Conservation (phyloP, 2,329 filamentous ascomycete genomes). For the Fusarium equiseti region DNA sequence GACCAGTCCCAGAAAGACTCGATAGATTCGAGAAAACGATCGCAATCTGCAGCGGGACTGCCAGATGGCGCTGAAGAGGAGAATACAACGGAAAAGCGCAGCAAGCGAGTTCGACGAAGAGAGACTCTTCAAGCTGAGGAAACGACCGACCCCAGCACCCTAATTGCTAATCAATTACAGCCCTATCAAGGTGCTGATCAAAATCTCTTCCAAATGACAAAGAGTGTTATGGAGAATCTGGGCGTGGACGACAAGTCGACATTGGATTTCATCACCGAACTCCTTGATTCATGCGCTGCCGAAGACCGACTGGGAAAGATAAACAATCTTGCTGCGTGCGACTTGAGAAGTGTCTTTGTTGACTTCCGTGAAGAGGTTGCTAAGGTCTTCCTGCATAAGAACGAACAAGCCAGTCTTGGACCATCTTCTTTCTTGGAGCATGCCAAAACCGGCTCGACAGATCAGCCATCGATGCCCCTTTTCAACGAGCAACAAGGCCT, state of each 20-base stretch:
- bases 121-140: constrained; percentile 68
- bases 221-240: constrained; percentile 66
- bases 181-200: constrained; percentile 68
- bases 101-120: constrained; percentile 71
- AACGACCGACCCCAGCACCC: constrained; percentile 62
- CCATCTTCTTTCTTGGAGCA: constrained; percentile 74
- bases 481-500: constrained; percentile 68
- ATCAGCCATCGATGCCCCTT: constrained; percentile 58
- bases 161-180: constrained; percentile 67
- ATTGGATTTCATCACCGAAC: constrained; percentile 60
- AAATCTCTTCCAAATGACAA: constrained; percentile 67
- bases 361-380: constrained; percentile 67
- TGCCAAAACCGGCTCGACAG: constrained; percentile 67
- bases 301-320: constrained; percentile 65
- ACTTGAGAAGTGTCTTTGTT: constrained; percentile 62
- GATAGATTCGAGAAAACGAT: constrained; percentile 67
- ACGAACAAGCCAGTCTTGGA: constrained; percentile 64
- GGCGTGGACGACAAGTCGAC: constrained; percentile 64
- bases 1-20: constrained; percentile 51
- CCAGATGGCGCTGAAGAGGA: constrained; percentile 69
- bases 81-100: constrained; percentile 68
- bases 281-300: constrained; percentile 64
- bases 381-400: constrained; percentile 65
- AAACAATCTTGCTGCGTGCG: constrained; percentile 59
- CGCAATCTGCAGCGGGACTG: constrained; percentile 71